Percentiles rank a stretch among this genome's conserved stretches.
These are phyloP conservation scores for Fusarium poae DNA, from an alignment of 2,329 filamentous ascomycete genomes.

Conservation along the genomic window DNA sequence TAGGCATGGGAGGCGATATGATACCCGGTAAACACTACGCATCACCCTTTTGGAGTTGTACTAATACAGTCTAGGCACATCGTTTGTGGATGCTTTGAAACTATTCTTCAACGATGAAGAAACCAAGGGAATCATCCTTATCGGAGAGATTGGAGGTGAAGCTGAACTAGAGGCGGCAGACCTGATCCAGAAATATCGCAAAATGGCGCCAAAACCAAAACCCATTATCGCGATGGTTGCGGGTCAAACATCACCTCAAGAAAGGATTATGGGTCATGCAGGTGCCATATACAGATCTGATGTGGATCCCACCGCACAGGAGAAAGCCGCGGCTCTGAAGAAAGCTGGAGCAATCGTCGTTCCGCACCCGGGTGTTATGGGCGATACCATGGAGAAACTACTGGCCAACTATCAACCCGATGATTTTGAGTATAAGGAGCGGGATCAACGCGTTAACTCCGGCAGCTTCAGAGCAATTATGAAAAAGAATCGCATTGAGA, in stretches of 20 bases:
- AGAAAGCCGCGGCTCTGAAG: constrained; percentile 53
- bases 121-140: constrained; percentile 77
- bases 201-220: constrained; percentile 70
- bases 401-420: constrained; percentile 26
- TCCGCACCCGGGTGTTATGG: constrained; percentile 57
- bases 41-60: accelerated
- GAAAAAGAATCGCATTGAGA: not conserved
- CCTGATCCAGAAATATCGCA: constrained; percentile 74
- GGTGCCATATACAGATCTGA: constrained; percentile 67
- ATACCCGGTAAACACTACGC: constrained; percentile 65
- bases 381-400: constrained; percentile 52
- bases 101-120: constrained; percentile 76
- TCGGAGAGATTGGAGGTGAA: constrained; percentile 79
- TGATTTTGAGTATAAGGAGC: not conserved
- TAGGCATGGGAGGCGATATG: constrained; percentile 83
- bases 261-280: constrained; percentile 78
- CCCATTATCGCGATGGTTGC: constrained; percentile 74
- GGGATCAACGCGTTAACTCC: not conserved
- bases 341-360: constrained; percentile 56
- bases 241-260: constrained; percentile 70
- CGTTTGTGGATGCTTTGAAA: constrained; percentile 76
- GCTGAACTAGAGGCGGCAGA: constrained; percentile 79
- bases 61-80: constrained; percentile 59
- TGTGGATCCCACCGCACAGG: constrained; percentile 50
- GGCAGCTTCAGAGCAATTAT: not conserved